These are phyloP conservation scores for Roridomyces roridus DNA, from an alignment of 768 basidiomycete species.

Conservation along the genomic window DNA sequence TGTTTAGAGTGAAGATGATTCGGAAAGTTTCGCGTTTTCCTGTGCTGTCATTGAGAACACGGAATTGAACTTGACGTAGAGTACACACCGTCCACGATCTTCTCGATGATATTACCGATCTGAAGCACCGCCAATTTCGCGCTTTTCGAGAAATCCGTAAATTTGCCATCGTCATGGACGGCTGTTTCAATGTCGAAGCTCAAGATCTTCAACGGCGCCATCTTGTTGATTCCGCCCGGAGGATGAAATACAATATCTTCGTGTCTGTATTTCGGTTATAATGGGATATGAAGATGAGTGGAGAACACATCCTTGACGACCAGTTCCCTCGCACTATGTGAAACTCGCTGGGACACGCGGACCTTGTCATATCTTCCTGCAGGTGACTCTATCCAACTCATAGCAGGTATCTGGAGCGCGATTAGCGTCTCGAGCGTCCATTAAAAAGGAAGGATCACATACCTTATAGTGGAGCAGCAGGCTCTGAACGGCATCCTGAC, in stretches of 20 bases:
- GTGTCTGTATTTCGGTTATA: neutral
- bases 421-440: too few species aligned
- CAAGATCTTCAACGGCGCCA: constrained; percentile 2
- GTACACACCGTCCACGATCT: too few species aligned
- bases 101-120: constrained; percentile 27
- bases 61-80: constrained; percentile 1
- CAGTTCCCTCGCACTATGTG: constrained; percentile 2
- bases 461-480: too few species aligned
- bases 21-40: constrained; percentile 9
- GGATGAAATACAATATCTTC: neutral
- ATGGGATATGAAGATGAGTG: neutral
- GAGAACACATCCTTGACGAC: neutral
- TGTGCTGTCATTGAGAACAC: neutral
- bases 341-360: neutral
- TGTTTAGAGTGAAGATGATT: constrained; percentile 22
- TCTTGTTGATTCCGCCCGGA: neutral
- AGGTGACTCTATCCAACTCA: constrained; percentile 2
- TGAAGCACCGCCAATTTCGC: constrained; percentile 22
- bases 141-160: constrained; percentile 7
- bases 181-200: constrained; percentile 13
- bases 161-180: neutral
- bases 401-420: neutral
- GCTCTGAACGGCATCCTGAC: too few species aligned
- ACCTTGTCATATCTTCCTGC: neutral
- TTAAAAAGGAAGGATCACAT: too few species aligned